Percentiles rank a stretch among this genome's conserved stretches.
Conservation (phyloP, 176 grass and related monocot genomes). For the Neostapfia colusana region DNA sequence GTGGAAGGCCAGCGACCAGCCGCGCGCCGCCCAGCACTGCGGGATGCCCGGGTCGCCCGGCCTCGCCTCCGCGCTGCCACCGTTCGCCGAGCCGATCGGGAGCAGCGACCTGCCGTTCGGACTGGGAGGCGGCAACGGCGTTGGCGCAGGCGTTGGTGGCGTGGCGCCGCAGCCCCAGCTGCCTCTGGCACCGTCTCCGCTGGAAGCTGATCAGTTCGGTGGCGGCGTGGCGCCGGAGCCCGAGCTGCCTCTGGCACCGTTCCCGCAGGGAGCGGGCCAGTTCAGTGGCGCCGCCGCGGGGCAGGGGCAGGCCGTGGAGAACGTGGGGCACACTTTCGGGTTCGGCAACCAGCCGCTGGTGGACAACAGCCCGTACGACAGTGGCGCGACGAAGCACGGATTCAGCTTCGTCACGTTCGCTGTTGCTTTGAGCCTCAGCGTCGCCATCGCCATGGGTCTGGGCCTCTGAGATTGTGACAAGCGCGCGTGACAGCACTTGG, state of each 20-base stretch:
- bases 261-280: slow-evolving; percentile 15
- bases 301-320: slow-evolving; percentile 30
- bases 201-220: slow-evolving; percentile 19
- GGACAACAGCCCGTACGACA: slow-evolving; percentile 92
- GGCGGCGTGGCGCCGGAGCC: slow-evolving; percentile 30
- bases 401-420: slow-evolving; percentile 23
- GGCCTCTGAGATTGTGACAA: slow-evolving; percentile 13
- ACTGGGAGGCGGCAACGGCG: slow-evolving; percentile 5
- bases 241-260: slow-evolving; percentile 2
- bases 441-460: slow-evolving; percentile 23
- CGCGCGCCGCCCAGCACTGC: slow-evolving; percentile 64
- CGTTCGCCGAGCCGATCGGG: slow-evolving; percentile 64
- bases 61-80: slow-evolving; percentile 48
- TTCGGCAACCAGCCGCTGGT: slow-evolving; percentile 72
- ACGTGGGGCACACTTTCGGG: slow-evolving; percentile 50
- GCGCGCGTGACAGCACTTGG: not conserved
- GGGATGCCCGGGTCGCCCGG: slow-evolving; percentile 69
- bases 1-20: slow-evolving; percentile 85
- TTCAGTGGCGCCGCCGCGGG: not conserved
- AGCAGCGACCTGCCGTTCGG: slow-evolving; percentile 59
- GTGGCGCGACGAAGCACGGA: slow-evolving; percentile 32
- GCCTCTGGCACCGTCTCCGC: slow-evolving; percentile 5
- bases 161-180: slow-evolving; percentile 7
- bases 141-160: slow-evolving; percentile 5
- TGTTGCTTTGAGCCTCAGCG: slow-evolving; percentile 19